These are phyloP conservation scores for Lentinula sp. DNA, from an alignment of 768 basidiomycete genomes.

Conservation along the genomic window DNA sequence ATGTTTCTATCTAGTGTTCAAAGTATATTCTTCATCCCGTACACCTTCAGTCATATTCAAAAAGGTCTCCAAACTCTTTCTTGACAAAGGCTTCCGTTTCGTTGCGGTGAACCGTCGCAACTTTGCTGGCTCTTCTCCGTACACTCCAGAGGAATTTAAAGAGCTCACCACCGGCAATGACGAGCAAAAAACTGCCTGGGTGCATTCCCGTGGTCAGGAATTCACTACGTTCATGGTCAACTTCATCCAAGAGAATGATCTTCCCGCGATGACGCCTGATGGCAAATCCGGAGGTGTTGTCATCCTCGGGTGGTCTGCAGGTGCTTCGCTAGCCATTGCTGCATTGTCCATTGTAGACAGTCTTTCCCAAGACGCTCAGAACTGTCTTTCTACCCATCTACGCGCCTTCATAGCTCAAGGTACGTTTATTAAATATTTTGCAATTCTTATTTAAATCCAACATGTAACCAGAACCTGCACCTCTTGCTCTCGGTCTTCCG, in stretches of 20 bases:
- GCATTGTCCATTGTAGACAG: not conserved
- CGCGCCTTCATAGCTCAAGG: not conserved
- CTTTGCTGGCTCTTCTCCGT: constrained; percentile 24
- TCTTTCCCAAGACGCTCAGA: not conserved
- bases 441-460: not conserved
- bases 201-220: constrained; percentile 20
- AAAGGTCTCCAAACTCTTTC: not conserved
- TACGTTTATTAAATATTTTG: not conserved
- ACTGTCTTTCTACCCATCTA: not conserved
- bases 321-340: not conserved
- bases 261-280: constrained; percentile 9
- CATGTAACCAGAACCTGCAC: constrained; percentile 15
- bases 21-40: not conserved
- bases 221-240: constrained; percentile 20
- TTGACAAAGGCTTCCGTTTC: constrained; percentile 12
- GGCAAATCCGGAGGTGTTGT: constrained; percentile 20
- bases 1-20: not conserved
- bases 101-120: constrained; percentile 26
- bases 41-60: not conserved
- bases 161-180: constrained; percentile 11
- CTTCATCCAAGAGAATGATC: constrained; percentile 13
- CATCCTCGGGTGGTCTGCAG: constrained; percentile 9
- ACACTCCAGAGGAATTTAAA: constrained; percentile 18
- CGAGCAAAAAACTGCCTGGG: constrained; percentile 11
- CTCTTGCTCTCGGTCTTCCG: constrained; percentile 9